These are phyloP conservation scores for Dendrostoma leiphaemia DNA, from an alignment of 2,329 filamentous ascomycete species.

Conservation along the genomic window DNA sequence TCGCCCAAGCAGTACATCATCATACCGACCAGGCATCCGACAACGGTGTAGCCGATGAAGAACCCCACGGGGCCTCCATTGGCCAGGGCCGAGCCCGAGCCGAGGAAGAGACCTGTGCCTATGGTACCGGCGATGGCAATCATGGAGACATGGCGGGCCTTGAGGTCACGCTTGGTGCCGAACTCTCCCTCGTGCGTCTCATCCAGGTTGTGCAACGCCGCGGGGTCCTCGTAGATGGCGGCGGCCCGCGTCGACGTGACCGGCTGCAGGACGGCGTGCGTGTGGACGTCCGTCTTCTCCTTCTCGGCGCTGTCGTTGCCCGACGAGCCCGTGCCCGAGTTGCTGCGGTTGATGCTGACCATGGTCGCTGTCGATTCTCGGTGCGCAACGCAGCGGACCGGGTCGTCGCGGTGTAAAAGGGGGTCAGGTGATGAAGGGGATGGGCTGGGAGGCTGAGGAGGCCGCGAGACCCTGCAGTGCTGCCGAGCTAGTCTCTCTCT, in stretches of 20 bases:
- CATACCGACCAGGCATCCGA: constrained; percentile 55
- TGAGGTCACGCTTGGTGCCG: constrained; percentile 18
- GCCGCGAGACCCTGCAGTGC: too few relatives aligned
- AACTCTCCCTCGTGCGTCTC: constrained; percentile 16
- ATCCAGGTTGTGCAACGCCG: constrained; percentile 9
- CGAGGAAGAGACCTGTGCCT: constrained; percentile 55
- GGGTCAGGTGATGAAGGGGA: too few relatives aligned
- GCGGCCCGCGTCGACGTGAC: constrained; percentile 2
- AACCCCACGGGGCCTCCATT: constrained; percentile 60
- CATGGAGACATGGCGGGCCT: constrained; percentile 26
- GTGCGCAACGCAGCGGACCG: neutral
- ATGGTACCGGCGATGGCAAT: constrained; percentile 41
- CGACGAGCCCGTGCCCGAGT: constrained; percentile 7
- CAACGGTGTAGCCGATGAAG: constrained; percentile 55
- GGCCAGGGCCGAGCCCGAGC: constrained; percentile 58
- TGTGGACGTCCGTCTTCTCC: constrained; percentile 14
- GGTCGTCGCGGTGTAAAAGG: too few relatives aligned
- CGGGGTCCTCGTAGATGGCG: constrained; percentile 12
- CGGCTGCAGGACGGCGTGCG: constrained; percentile 2
- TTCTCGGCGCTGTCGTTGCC: constrained; percentile 10
- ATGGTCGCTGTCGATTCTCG: constrained; percentile 5
- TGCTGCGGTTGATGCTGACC: constrained; percentile 10
- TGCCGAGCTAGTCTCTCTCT: too few relatives aligned
- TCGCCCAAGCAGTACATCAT: constrained; percentile 60
- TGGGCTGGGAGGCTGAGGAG: too few relatives aligned